phyloP scores from a whole-genome alignment of 805 yeast genomes.

The Tanozyma kutaoensis region DNA sequence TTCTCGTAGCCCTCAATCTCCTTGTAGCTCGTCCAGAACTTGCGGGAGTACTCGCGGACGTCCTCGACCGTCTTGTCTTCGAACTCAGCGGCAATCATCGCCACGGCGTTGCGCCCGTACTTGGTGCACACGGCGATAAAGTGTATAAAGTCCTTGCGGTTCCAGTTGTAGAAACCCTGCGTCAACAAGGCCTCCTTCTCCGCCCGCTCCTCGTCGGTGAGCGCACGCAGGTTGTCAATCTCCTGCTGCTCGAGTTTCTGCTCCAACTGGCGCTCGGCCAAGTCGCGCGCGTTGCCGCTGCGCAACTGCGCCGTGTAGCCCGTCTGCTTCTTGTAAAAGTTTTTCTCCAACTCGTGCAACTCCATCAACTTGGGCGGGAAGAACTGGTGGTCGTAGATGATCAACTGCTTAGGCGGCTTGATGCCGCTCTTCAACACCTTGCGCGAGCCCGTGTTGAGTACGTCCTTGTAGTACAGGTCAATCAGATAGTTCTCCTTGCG shows the following conservation, averaged over 20 bases:
- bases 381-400: conserved; percentile 83
- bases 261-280: conserved; percentile 23
- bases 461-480: conserved; percentile 78
- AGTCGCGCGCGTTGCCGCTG: conserved; percentile 31
- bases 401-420: conserved; percentile 73
- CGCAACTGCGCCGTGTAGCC: conserved; percentile 52
- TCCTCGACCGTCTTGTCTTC: conserved; percentile 76
- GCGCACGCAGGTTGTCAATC: conserved; percentile 62
- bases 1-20: conserved; percentile 86
- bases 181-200: conserved; percentile 42
- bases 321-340: conserved; percentile 57
- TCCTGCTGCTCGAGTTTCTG: conserved; percentile 54
- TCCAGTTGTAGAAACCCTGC: conserved; percentile 75
- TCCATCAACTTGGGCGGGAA: conserved; percentile 66
- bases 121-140: conserved; percentile 64
- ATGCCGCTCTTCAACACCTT: conserved; percentile 39
- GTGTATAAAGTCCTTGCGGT: conserved; percentile 75
- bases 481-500: conserved; percentile 76
- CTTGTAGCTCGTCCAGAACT: conserved; percentile 68
- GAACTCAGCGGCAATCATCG: conserved; percentile 63
- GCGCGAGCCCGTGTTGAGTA: conserved; percentile 48
- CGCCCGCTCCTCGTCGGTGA: conserved; percentile 71
- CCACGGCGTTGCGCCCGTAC: conserved; percentile 67
- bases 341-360: conserved; percentile 69
- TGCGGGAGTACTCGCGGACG: conserved; percentile 60